phyloP scores from a whole-genome alignment of 495 filamentous ascomycete species.

The Podospora pseudoanserina region DNA sequence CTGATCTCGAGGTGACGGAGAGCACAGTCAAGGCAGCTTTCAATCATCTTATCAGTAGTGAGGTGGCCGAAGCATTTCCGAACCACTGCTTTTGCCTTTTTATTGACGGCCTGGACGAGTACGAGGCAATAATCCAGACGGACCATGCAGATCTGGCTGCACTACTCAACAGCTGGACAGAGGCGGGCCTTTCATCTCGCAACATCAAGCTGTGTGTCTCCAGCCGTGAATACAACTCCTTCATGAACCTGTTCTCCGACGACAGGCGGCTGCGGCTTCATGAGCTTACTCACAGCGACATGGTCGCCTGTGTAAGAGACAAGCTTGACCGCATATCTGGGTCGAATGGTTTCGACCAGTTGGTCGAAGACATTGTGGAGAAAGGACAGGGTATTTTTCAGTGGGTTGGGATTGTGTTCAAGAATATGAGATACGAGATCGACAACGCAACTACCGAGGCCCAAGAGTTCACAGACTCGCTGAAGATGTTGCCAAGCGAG shows the following conservation, averaged over 20 bases:
- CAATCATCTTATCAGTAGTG: background rate
- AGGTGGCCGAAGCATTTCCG: background rate
- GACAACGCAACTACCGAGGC: background rate
- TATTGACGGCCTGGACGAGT: background rate
- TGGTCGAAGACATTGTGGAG: background rate
- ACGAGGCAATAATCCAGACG: background rate
- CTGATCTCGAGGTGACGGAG: background rate
- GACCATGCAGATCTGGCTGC: background rate
- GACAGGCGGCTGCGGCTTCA: background rate
- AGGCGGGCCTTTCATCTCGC: background rate
- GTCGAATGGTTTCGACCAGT: background rate
- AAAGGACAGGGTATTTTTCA: background rate
- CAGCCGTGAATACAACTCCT: background rate
- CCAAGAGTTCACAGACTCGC: background rate
- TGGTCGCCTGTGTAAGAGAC: background rate
- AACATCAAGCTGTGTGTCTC: background rate
- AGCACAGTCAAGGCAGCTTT: background rate
- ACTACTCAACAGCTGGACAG: background rate
- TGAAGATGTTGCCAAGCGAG: conserved; percentile 2
- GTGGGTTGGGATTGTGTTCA: background rate
- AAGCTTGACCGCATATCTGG: background rate
- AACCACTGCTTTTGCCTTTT: background rate
- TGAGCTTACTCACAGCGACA: background rate
- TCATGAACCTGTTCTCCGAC: background rate
- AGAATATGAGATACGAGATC: background rate